Percentiles rank a stretch among this genome's conserved stretches.
Evolutionary conservation across 805 yeast species (phyloP).

Genomic region (Priceomyces carsonii): DNA sequence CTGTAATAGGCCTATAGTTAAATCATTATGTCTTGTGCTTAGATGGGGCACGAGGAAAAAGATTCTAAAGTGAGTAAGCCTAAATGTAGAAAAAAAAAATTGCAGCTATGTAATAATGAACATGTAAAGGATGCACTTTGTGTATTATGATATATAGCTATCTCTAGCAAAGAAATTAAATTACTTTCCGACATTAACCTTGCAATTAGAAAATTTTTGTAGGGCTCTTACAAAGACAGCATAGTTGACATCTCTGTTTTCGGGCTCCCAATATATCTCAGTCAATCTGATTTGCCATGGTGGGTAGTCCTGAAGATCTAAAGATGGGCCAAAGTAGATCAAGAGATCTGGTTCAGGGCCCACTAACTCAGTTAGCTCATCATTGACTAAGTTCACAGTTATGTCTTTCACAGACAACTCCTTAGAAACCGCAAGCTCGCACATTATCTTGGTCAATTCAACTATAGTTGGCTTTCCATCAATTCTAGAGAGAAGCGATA

Average conservation of each 20-base stretch:
- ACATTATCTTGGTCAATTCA: slow-evolving; percentile 82
- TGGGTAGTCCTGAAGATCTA: slow-evolving; percentile 92
- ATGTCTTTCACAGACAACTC: slow-evolving; percentile 68
- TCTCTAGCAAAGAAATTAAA: too few relatives aligned
- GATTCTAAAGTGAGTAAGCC: too few relatives aligned
- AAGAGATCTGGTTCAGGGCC: slow-evolving; percentile 93
- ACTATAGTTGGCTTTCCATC: slow-evolving; percentile 93
- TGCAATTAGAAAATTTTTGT: slow-evolving; percentile 73
- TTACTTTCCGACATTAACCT: slow-evolving; percentile 85
- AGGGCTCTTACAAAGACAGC: slow-evolving; percentile 81
- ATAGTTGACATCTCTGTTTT: slow-evolving; percentile 76
- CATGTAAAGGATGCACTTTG: too few relatives aligned
- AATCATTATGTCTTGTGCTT: too few relatives aligned
- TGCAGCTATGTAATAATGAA: too few relatives aligned
- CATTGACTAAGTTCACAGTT: slow-evolving; percentile 72
- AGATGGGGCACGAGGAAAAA: too few relatives aligned
- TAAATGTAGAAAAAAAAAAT: too few relatives aligned
- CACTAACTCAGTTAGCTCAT: slow-evolving; percentile 69
- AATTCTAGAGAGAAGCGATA: slow-evolving; percentile 65
- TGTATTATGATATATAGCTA: too few relatives aligned
- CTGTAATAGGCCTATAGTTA: too few relatives aligned
- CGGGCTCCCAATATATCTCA: slow-evolving; percentile 90
- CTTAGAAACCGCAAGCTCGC: slow-evolving; percentile 64
- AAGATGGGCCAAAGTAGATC: slow-evolving; percentile 78
- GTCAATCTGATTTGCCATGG: slow-evolving; percentile 96